Evolutionary conservation across 1,139 yeast genomes (phyloP), one percentile per base, ranked within the genome.

Genomic region (Yueomyces sp.): DNA sequence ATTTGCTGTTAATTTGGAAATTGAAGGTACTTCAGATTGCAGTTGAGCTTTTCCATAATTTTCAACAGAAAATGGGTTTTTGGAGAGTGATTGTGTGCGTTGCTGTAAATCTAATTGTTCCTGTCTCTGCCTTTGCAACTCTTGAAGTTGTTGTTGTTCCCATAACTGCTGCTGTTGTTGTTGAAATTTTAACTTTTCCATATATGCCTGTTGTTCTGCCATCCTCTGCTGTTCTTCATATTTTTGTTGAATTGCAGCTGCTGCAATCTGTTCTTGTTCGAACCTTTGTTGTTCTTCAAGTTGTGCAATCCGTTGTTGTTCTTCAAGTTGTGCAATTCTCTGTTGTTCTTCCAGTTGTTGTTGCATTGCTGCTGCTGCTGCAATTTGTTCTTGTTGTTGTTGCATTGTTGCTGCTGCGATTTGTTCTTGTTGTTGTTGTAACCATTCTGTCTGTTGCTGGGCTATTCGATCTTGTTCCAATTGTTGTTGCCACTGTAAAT

Each of bases 41-140:
- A 60, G 68, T 41, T 58, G 62, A 38, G 55, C 57, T 44, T 54
- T 36, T 25, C 27, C 31, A 25, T 44, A 42, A 50, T 42, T 48
- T 31, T 58, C 64, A 56, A 76, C 66, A 1, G 95, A 89, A 63
- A 86, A 87, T 40, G 96, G 96, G 60, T 87, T 87, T 64, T 86
- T 85, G n/a, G 19, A 11, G n/a, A 48, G 41, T 50, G 48, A 8
- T 40, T 36, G 65, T 26, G 52, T 54, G 35, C 57, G 56, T 41
- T 53, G 56, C 38, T 53, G 62, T 29, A 6, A 6, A 6, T 29
- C 8, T 29, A 48, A 50, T 37, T 48, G 51, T 29, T 54, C 60
- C 40, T 57, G 61, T 42, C 6, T 29, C 9, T 29, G 31, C 31
- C 19, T n/a, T 33, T 33, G 35, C 35, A 9, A 19, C n/a, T 33